These are phyloP conservation scores for Apiospora marii DNA, from an alignment of 2,329 filamentous ascomycete species.

Conservation along the genomic window DNA sequence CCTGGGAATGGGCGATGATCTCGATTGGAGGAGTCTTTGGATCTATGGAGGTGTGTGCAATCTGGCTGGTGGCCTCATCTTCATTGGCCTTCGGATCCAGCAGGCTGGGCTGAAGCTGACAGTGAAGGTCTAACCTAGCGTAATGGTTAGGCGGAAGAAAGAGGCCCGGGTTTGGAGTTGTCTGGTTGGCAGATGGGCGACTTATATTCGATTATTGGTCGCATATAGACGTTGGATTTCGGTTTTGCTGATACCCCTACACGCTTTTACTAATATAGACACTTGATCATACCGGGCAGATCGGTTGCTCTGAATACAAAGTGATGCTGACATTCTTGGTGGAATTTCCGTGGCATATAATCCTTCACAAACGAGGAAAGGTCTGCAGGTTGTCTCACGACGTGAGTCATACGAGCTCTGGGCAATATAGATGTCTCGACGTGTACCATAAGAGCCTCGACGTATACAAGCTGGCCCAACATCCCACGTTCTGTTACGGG, in stretches of 20 bases:
- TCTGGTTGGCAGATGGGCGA: not conserved
- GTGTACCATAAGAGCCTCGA: not conserved
- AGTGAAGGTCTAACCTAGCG: no score
- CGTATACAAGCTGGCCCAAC: not conserved
- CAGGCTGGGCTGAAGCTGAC: not conserved
- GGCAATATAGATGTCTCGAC: no score
- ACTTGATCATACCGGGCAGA: not conserved
- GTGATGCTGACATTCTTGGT: not conserved
- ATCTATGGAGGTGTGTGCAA: constrained; percentile 4
- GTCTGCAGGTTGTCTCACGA: constrained; percentile 2
- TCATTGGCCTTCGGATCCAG: constrained; percentile 2
- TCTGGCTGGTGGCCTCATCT: not conserved
- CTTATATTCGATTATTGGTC: no score
- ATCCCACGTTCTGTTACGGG: not conserved
- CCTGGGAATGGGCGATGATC: constrained; percentile 41
- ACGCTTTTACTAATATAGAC: not conserved
- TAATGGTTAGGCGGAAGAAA: not conserved
- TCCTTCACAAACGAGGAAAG: not conserved
- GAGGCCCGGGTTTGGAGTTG: not conserved
- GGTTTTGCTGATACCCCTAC: not conserved
- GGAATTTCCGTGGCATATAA: not conserved
- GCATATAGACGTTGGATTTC: not conserved
- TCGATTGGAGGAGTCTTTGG: constrained; percentile 2
- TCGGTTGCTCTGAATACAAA: not conserved
- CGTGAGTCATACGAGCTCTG: not conserved